Percentiles rank a stretch among this genome's conserved stretches.
Evolutionary conservation across 345 rosid species (phyloP).

Genomic region (Citrus maxima): DNA sequence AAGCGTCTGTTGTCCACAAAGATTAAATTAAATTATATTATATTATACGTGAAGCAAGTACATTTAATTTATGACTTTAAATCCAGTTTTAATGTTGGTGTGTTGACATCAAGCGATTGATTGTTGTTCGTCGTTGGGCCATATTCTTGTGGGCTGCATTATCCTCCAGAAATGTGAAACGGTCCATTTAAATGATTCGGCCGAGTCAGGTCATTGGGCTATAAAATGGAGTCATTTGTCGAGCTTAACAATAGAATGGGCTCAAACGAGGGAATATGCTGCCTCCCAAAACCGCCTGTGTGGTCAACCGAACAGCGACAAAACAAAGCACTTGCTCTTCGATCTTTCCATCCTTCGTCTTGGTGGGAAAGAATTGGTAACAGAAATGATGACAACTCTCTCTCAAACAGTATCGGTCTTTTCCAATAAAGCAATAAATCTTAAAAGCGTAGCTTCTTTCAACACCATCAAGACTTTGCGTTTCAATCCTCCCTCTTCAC

Average conservation of each 20-base stretch:
- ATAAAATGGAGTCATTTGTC: neutral
- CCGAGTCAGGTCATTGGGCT: neutral
- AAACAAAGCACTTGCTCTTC: neutral
- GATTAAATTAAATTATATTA: neutral
- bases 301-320: neutral
- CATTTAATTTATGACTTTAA: too few relatives aligned
- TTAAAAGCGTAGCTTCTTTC: conserved; percentile 22
- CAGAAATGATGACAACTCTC: conserved; percentile 23
- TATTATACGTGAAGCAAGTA: neutral
- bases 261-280: neutral
- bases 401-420: conserved; percentile 24
- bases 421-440: conserved; percentile 10
- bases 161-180: neutral
- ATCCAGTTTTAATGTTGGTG: neutral
- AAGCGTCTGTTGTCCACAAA: neutral
- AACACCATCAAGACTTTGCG: conserved; percentile 24
- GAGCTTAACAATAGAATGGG: neutral
- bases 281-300: neutral
- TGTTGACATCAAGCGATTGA: neutral
- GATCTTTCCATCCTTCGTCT: neutral
- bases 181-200: neutral
- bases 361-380: neutral
- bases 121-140: neutral
- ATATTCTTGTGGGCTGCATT: neutral
- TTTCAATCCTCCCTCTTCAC: conserved; percentile 22